Evolutionary conservation across 1,139 yeast species (phyloP).

Genomic region (Zhuliangozyma blackwelliae): DNA sequence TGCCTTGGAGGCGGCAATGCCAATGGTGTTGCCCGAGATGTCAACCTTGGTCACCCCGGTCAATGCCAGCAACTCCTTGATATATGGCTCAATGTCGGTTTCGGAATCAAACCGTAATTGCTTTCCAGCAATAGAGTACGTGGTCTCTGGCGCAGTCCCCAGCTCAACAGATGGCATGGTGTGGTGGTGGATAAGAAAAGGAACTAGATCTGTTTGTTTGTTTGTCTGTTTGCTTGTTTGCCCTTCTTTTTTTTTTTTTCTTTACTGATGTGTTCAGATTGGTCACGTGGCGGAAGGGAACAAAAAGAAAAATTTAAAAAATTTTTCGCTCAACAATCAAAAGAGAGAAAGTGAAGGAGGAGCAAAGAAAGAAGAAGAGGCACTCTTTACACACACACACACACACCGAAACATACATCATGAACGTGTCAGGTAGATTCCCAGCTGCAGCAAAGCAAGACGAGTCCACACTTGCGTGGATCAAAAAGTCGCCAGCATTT

Average conservation of each 20-base stretch:
- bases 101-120: conserved; percentile 70
- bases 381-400: too few relatives aligned
- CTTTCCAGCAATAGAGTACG: conserved; percentile 67
- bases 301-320: not conserved
- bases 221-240: not conserved
- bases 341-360: not conserved
- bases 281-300: too few relatives aligned
- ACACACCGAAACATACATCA: not conserved
- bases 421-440: conserved; percentile 25
- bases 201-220: not conserved
- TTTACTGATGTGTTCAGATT: too few relatives aligned
- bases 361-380: conserved; percentile 1
- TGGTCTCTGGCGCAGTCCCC: conserved; percentile 27
- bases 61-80: conserved; percentile 47
- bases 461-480: conserved; percentile 41
- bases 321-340: conserved; percentile 3
- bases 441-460: conserved; percentile 18
- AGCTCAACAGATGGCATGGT: conserved; percentile 23
- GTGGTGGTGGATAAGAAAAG: not conserved
- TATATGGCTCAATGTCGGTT: conserved; percentile 66
- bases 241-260: not conserved
- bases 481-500: conserved; percentile 59
- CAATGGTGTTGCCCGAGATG: conserved; percentile 90
- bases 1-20: conserved; percentile 79
- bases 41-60: conserved; percentile 55